phyloP scores from a whole-genome alignment of 129 eudicot species.

The Heracleum sosnowskyi region DNA sequence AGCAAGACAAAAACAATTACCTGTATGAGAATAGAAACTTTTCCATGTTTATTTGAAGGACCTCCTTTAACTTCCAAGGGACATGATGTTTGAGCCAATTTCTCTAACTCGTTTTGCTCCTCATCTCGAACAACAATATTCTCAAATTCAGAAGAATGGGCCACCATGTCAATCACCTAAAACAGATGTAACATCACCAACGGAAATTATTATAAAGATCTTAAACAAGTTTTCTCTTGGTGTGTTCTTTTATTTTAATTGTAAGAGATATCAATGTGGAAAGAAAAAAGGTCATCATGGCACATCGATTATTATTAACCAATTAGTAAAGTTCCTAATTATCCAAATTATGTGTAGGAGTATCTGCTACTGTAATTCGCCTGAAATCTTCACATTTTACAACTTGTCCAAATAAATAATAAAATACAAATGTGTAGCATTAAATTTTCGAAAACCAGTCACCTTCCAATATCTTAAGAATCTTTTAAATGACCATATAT shows the following conservation, averaged over 20 bases:
- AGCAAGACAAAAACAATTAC: constrained; percentile 25
- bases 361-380: neutral
- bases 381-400: neutral
- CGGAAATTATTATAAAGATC: neutral
- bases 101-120: constrained; percentile 89
- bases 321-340: neutral
- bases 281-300: neutral
- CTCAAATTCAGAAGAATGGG: constrained; percentile 98
- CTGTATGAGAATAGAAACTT: constrained; percentile 97
- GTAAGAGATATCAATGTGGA: neutral
- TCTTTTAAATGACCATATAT: neutral
- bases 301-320: neutral
- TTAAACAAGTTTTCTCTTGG: neutral
- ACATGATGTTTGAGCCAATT: constrained; percentile 60
- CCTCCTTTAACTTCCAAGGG: constrained; percentile 97
- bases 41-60: constrained; percentile 86
- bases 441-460: neutral
- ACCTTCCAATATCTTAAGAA: neutral
- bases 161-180: constrained; percentile 96
- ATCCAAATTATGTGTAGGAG: neutral
- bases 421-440: neutral
- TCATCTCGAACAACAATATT: constrained; percentile 94
- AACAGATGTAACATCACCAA: neutral
- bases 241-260: neutral
- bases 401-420: neutral